phyloP scores from a whole-genome alignment of 805 yeast species.

The Lachancea meyersii region DNA sequence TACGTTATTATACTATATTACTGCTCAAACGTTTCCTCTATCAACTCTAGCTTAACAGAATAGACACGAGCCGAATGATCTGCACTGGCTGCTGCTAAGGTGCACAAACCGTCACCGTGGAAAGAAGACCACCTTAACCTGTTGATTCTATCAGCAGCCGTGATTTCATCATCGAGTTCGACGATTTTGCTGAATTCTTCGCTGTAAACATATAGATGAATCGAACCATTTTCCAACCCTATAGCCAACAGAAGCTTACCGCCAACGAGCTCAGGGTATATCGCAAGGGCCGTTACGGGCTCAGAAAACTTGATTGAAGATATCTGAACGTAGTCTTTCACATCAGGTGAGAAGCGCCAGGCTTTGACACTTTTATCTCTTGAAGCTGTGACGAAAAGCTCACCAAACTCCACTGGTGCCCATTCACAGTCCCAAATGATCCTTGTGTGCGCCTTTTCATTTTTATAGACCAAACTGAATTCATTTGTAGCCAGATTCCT shows the following conservation, averaged over 20 bases:
- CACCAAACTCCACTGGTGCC: conserved; percentile 48
- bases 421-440: conserved; percentile 95
- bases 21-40: conserved; percentile 1
- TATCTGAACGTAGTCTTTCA: conserved; percentile 35
- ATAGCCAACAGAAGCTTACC: conserved; percentile 42
- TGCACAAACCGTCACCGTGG: conserved; percentile 22
- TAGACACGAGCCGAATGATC: conserved; percentile 52
- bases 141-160: conserved; percentile 59
- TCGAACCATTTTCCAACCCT: conserved; percentile 67
- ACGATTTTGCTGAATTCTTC: conserved; percentile 28
- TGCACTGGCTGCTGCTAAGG: conserved; percentile 56
- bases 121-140: conserved; percentile 51
- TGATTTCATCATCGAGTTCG: conserved; percentile 34
- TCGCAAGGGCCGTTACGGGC: conserved; percentile 66
- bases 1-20: not conserved
- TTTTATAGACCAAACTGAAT: conserved; percentile 36
- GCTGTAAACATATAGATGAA: conserved; percentile 40
- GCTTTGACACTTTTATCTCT: conserved; percentile 75
- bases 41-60: conserved; percentile 16
- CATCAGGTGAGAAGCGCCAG: conserved; percentile 48
- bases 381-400: conserved; percentile 74
- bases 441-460: conserved; percentile 78
- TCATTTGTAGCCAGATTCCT: conserved; percentile 35
- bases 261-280: conserved; percentile 31
- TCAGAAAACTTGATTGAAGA: conserved; percentile 40